Percentiles rank a stretch among this genome's conserved stretches.
Conservation (phyloP, 805 yeast genomes). For the Kodamaea kakaduensis region DNA sequence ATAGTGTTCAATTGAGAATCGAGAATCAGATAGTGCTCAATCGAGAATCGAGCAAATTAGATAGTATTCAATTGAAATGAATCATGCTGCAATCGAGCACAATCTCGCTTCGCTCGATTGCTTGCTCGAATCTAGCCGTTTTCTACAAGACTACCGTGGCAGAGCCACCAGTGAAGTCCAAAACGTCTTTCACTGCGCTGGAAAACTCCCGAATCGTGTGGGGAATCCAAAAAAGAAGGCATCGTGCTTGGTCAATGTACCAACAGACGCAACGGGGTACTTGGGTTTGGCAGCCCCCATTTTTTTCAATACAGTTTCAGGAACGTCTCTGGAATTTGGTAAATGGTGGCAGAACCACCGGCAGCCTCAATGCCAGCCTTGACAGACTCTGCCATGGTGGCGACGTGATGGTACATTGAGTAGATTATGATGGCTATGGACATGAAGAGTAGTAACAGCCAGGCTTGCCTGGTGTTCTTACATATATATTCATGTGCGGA, state of each 20-base stretch:
- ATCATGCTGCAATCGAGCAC: too few relatives aligned
- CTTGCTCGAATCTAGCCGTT: too few relatives aligned
- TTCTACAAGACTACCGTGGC: too few relatives aligned
- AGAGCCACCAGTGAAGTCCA: constrained; percentile 71
- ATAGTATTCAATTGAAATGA: too few relatives aligned
- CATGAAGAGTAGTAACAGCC: too few relatives aligned
- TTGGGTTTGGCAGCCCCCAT: constrained; percentile 53
- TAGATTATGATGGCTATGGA: constrained; percentile 50
- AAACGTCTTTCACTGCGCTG: constrained; percentile 74
- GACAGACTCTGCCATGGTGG: constrained; percentile 60
- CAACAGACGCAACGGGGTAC: constrained; percentile 59
- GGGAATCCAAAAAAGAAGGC: constrained; percentile 84
- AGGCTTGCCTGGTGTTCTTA: too few relatives aligned
- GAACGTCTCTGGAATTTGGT: constrained; percentile 74
- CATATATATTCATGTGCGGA: too few relatives aligned
- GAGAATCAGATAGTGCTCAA: too few relatives aligned
- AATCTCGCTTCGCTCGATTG: too few relatives aligned
- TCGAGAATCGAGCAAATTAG: too few relatives aligned
- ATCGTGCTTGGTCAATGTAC: constrained; percentile 60
- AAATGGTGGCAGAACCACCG: constrained; percentile 64
- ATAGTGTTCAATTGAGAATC: too few relatives aligned
- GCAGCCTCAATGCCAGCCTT: constrained; percentile 66
- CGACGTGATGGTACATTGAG: constrained; percentile 77
- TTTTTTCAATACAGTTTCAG: constrained; percentile 49
- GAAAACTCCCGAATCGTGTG: constrained; percentile 77